Evolutionary conservation across 2,329 filamentous ascomycete species (phyloP).

Genomic region (Pestalotiopsis sp.): DNA sequence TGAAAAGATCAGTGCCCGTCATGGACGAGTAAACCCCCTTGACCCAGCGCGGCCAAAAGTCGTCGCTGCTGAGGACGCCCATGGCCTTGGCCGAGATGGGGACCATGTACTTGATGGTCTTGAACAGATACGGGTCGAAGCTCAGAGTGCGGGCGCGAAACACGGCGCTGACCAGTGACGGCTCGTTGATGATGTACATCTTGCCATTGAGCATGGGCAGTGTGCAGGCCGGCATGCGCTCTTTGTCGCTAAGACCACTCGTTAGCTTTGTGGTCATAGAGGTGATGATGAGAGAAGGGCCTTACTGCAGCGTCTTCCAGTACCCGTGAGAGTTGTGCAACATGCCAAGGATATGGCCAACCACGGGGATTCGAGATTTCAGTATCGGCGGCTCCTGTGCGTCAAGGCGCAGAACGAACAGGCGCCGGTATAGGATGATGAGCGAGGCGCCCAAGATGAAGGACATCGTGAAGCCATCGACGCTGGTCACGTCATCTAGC

Average conservation of each 20-base stretch:
- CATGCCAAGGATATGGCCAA: conserved; percentile 50
- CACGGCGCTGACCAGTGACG: conserved; percentile 39
- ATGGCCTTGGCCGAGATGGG: conserved; percentile 1
- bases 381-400: conserved; percentile 43
- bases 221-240: conserved; percentile 39
- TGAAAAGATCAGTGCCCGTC: conserved; percentile 3
- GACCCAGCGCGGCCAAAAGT: background rate
- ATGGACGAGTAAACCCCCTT: conserved; percentile 4
- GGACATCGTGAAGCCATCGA: conserved; percentile 7
- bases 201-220: conserved; percentile 45
- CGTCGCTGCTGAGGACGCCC: background rate
- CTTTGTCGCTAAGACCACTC: conserved; percentile 23
- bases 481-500: background rate
- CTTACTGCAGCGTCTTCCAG: conserved; percentile 39
- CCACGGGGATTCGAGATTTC: conserved; percentile 40
- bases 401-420: conserved; percentile 1
- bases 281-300: background rate
- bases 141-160: conserved; percentile 42
- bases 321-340: conserved; percentile 39
- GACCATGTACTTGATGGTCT: conserved; percentile 13
- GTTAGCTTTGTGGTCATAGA: background rate
- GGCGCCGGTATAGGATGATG: conserved; percentile 1
- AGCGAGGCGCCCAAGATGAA: background rate
- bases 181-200: conserved; percentile 46
- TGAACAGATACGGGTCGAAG: conserved; percentile 33